phyloP scores from a whole-genome alignment of 164 flowering plant species.

The Nymphaea thermarum region DNA sequence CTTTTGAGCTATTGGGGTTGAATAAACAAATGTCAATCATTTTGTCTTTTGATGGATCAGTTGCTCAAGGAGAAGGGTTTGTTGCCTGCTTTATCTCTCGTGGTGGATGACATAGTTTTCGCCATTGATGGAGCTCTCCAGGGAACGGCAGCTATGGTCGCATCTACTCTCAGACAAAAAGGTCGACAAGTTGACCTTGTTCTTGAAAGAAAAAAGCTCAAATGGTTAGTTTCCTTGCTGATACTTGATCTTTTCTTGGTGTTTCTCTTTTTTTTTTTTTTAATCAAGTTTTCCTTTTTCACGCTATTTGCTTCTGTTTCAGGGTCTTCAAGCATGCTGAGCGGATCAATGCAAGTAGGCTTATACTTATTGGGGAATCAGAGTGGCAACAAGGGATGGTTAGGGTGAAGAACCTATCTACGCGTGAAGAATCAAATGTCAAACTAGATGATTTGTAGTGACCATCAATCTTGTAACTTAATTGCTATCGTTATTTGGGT shows the following conservation, averaged over 20 bases:
- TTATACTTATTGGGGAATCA: conserved; percentile 63
- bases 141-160: conserved; percentile 65
- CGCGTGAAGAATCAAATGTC: conserved; percentile 59
- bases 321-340: conserved; percentile 90
- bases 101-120: conserved; percentile 74
- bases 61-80: conserved; percentile 80
- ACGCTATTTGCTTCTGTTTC: neutral
- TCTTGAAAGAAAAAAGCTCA: conserved; percentile 75
- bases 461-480: neutral
- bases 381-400: conserved; percentile 91
- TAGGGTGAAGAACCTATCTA: conserved; percentile 57
- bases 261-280: neutral
- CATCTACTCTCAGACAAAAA: conserved; percentile 60
- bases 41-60: conserved; percentile 15
- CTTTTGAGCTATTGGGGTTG: neutral
- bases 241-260: neutral
- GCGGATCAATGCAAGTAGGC: conserved; percentile 58
- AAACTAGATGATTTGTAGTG: conserved; percentile 55
- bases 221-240: conserved; percentile 35
- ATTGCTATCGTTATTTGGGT: no score
- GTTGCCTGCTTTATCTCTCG: conserved; percentile 48
- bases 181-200: conserved; percentile 85
- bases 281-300: neutral
- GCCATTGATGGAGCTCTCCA: conserved; percentile 69
- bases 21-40: neutral